Base-by-base conservation (phyloP, 164 flowering plant genomes). In the Sedum album region DNA sequence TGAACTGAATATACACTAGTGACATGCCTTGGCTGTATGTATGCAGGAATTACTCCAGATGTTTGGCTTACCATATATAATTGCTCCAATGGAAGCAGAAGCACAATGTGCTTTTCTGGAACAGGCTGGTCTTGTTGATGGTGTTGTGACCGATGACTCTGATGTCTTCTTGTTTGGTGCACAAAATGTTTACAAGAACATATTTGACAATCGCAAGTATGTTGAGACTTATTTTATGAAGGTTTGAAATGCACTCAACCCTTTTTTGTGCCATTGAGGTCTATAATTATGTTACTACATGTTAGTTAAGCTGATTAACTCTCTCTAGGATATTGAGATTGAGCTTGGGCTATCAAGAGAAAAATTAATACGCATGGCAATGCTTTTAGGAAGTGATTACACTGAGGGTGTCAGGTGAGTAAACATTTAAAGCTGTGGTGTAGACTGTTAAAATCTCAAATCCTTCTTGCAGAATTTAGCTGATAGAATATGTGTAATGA, bases 11-110 rank as follows among this genome's bases (percentile, higher is more conserved):
- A 57, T 10, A 28, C 25, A 4, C 17, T 26, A 55, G 14, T 69
- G 61, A 57, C 36, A 48, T 13, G n/a, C 41, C 0, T 46, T 31
- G 15, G 13, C 11, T 69, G 38, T 71, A 48, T 30, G 39, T 69
- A 18, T 39, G 71, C 62, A 94, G 98, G 98, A 94, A 74, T 78
- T 94, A 70, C 85, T 94, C 71, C 97, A 94, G 80, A 89, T 91
- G 91, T 94, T 94, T 82, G 98, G 98, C 38, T 77, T 91, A 69
- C 98, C 98, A 15, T 94, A 87, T 77, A 91, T 91, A 31, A 94
- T 94, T 78, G 93, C 98, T 61, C 98, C 98, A 17, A 91, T 88
- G 96, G 98, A 94, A 79, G 98, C 98, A 69, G 98, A 94, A 87
- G 97, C 97, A 66, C 98, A 94, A 64, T 94, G 98, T 73, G 98